Evolutionary conservation across 2,329 filamentous ascomycete genomes (phyloP).

Genomic region (Coniochaeta sp.): DNA sequence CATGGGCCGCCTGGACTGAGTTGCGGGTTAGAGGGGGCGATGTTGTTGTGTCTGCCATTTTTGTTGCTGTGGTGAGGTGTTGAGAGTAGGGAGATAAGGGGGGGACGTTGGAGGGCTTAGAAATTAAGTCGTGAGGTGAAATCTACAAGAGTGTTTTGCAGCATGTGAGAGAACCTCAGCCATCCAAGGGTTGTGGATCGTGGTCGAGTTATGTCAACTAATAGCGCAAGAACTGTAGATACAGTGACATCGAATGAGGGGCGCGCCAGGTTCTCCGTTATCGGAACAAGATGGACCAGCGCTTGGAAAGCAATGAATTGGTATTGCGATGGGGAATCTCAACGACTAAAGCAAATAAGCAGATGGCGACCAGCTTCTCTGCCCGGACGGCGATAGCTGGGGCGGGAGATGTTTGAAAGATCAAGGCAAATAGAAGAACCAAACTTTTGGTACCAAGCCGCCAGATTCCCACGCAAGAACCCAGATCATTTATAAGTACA

Average conservation of each 20-base stretch:
- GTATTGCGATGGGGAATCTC: constrained; percentile 1
- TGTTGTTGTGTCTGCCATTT: constrained; percentile 46
- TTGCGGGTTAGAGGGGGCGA: constrained; percentile 61
- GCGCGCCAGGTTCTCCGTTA: background rate
- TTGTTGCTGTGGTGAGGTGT: background rate
- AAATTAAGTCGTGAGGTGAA: background rate
- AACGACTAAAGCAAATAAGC: constrained; percentile 2
- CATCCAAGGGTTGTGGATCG: background rate
- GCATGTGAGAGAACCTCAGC: background rate
- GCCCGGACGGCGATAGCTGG: background rate
- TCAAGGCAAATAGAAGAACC: background rate
- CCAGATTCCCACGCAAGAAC: constrained; percentile 2
- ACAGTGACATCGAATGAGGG: background rate
- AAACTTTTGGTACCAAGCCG: constrained; percentile 1
- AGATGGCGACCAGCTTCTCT: background rate
- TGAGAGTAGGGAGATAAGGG: background rate
- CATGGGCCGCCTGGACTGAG: constrained; percentile 65
- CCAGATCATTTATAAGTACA: background rate
- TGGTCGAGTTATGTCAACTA: background rate
- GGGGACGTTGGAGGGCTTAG: background rate
- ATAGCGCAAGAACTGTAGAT: background rate
- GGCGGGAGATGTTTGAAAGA: background rate
- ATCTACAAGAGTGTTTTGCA: background rate
- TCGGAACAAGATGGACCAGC: background rate
- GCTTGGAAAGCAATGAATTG: background rate